Percentiles rank a stretch among this genome's conserved stretches.
Conservation (phyloP, 1,139 yeast species). For the Taiozyma sp. region DNA sequence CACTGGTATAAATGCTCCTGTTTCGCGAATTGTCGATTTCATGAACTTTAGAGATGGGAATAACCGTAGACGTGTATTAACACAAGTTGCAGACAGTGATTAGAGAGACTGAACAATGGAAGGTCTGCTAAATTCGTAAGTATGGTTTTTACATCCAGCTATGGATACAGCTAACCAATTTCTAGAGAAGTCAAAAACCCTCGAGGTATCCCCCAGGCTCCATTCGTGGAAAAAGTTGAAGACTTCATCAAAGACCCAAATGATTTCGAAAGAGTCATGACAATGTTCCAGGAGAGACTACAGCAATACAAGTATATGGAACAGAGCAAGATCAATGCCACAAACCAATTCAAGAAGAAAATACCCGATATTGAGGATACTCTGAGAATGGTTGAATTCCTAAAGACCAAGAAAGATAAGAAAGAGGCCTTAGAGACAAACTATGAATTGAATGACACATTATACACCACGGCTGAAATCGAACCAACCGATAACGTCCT, state of each 20-base stretch:
- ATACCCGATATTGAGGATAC: conserved; percentile 91
- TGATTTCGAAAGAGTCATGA: conserved; percentile 67
- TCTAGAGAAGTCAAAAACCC: conserved; percentile 46
- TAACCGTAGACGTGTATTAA: neutral
- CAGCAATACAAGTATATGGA: conserved; percentile 86
- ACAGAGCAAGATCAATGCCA: conserved; percentile 68
- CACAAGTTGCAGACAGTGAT: neutral
- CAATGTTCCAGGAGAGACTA: conserved; percentile 71
- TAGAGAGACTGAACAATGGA: conserved; percentile 5
- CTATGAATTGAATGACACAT: conserved; percentile 89
- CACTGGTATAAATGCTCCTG: neutral
- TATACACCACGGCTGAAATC: conserved; percentile 78
- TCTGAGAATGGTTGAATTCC: conserved; percentile 61
- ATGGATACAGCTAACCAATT: neutral
- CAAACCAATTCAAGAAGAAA: conserved; percentile 62
- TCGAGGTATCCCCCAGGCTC: conserved; percentile 96
- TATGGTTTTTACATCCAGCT: neutral
- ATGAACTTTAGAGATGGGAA: neutral
- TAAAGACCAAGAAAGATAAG: conserved; percentile 44
- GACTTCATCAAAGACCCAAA: conserved; percentile 62
- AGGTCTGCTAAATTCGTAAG: conserved; percentile 10
- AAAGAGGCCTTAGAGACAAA: conserved; percentile 55
- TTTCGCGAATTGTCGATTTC: neutral
- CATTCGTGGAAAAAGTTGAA: conserved; percentile 83
- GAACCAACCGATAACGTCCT: conserved; percentile 61